Conservation (phyloP, 2,329 filamentous ascomycete species). For the Thelonectria rubi region DNA sequence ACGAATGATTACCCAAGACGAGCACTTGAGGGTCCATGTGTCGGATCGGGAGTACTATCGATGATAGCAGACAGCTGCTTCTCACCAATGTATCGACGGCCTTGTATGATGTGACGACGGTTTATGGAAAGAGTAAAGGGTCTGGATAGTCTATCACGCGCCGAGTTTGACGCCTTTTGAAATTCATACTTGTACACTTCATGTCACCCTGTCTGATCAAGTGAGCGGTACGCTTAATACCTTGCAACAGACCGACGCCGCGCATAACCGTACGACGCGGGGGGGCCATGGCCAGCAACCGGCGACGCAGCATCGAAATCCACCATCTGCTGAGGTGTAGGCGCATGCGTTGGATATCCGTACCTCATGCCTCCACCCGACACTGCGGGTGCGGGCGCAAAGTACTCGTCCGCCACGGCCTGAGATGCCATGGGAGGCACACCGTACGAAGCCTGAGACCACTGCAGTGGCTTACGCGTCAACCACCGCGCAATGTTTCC, state of each 20-base stretch:
- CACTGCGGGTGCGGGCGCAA: conserved; percentile 3
- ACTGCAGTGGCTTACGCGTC: conserved; percentile 29
- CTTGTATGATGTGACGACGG: conserved; percentile 37
- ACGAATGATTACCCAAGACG: conserved; percentile 46
- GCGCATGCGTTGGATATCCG: conserved; percentile 1
- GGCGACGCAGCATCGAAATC: not conserved
- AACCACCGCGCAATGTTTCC: conserved; percentile 47
- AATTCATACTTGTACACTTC: conserved; percentile 1
- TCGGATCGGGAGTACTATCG: conserved; percentile 48
- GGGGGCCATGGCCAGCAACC: conserved; percentile 4
- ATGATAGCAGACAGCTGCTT: conserved; percentile 16
- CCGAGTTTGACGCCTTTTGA: conserved; percentile 30
- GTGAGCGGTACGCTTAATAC: not conserved
- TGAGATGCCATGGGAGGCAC: conserved; percentile 25
- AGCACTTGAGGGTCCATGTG: conserved; percentile 44
- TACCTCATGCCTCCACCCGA: conserved; percentile 20
- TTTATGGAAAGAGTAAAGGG: conserved; percentile 16
- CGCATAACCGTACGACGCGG: not conserved
- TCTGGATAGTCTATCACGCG: conserved; percentile 17
- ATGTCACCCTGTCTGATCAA: not conserved
- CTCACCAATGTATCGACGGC: conserved; percentile 16
- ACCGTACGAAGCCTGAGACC: conserved; percentile 22
- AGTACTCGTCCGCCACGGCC: conserved; percentile 20
- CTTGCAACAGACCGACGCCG: not conserved
- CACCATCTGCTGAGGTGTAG: not conserved